Evolutionary conservation across 352 stramenopile species (phyloP).

Genomic region (Phytophthora ohioensis): DNA sequence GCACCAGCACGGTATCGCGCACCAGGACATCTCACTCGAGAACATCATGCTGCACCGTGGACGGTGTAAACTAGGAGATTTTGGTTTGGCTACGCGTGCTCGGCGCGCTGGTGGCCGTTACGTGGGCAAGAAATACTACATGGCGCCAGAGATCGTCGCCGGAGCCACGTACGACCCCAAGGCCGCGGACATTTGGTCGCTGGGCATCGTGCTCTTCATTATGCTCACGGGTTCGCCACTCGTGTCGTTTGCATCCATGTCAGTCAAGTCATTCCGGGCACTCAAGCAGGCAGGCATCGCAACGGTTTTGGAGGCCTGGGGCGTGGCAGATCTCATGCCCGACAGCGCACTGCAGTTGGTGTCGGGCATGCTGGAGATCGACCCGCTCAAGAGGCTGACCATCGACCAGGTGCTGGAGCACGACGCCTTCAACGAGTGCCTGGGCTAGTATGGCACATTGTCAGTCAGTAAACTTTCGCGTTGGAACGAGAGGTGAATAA

Average conservation of each 20-base stretch:
- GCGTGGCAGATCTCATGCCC: slow-evolving; percentile 5
- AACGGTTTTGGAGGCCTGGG: slow-evolving; percentile 18
- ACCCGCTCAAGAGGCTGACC: slow-evolving; percentile 35
- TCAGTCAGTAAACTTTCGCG: slow-evolving; percentile 10
- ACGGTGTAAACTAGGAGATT: slow-evolving; percentile 58
- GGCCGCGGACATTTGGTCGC: slow-evolving; percentile 29
- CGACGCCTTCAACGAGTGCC: slow-evolving; percentile 21
- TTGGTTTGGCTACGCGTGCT: slow-evolving; percentile 45
- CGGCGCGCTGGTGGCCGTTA: background rate
- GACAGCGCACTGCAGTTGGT: slow-evolving; percentile 22
- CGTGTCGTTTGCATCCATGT: slow-evolving; percentile 31
- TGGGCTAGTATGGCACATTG: slow-evolving; percentile 6
- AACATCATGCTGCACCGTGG: slow-evolving; percentile 52
- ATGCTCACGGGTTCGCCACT: slow-evolving; percentile 48
- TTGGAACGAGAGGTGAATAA: slow-evolving; percentile 17
- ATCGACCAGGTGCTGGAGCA: slow-evolving; percentile 34
- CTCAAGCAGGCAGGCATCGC: slow-evolving; percentile 18
- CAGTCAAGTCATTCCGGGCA: slow-evolving; percentile 22
- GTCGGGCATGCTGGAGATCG: slow-evolving; percentile 39
- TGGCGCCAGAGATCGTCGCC: slow-evolving; percentile 39
- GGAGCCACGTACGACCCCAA: slow-evolving; percentile 38
- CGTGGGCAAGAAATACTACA: slow-evolving; percentile 48
- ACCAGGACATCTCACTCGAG: slow-evolving; percentile 63
- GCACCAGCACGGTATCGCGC: slow-evolving; percentile 39
- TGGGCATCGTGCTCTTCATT: too few species aligned